phyloP scores from a whole-genome alignment of 805 yeast species.

The Millerago galiae region DNA sequence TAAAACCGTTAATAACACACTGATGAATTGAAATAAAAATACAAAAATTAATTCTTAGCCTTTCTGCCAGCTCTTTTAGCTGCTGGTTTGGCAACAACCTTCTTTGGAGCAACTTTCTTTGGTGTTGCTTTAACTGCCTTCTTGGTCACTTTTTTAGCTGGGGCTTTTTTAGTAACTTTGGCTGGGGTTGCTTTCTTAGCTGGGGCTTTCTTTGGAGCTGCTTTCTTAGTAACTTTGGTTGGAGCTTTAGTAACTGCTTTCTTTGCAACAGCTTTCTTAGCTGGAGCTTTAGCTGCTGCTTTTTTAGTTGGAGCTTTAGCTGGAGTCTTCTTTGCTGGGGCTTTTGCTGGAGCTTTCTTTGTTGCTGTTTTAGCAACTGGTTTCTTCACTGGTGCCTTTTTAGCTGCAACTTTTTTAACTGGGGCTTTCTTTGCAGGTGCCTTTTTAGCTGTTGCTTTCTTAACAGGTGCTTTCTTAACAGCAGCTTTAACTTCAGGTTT shows the following conservation, averaged over 20 bases:
- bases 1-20: neutral
- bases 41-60: slow-evolving; percentile 16
- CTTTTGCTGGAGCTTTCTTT: slow-evolving; percentile 17
- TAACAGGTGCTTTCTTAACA: slow-evolving; percentile 10
- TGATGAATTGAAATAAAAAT: neutral
- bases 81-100: neutral
- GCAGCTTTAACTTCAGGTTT: slow-evolving; percentile 19
- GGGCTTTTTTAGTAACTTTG: slow-evolving; percentile 9
- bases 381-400: slow-evolving; percentile 10
- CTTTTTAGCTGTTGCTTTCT: slow-evolving; percentile 9
- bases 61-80: slow-evolving; percentile 21
- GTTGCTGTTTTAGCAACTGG: slow-evolving; percentile 10
- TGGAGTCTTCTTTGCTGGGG: slow-evolving; percentile 7
- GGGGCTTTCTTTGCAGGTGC: slow-evolving; percentile 5
- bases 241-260: slow-evolving; percentile 7
- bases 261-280: slow-evolving; percentile 18
- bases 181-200: slow-evolving; percentile 11
- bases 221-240: slow-evolving; percentile 6
- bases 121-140: slow-evolving; percentile 9
- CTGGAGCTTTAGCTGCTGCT: slow-evolving; percentile 23
- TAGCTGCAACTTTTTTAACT: slow-evolving; percentile 23
- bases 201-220: slow-evolving; percentile 17
- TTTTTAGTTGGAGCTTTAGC: slow-evolving; percentile 16
- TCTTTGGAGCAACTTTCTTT: slow-evolving; percentile 8
- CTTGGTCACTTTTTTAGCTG: slow-evolving; percentile 16